phyloP scores from a whole-genome alignment of 1,284 basidiomycete species.

The Irpex lacteus region DNA sequence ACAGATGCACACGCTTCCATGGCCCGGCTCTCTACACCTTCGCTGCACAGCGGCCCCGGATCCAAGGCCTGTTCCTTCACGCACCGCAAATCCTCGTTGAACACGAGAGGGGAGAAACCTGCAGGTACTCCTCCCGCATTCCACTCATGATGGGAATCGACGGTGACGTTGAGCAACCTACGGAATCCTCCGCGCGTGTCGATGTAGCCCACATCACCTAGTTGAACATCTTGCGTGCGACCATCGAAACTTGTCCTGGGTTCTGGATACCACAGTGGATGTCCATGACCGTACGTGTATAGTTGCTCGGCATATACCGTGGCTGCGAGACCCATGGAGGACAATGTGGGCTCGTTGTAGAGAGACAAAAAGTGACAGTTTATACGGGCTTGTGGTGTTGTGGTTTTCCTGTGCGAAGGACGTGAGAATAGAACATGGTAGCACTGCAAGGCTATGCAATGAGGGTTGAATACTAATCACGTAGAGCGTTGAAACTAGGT shows the following conservation, averaged over 20 bases:
- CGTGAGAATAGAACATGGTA: too few species aligned
- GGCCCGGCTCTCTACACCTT: not conserved
- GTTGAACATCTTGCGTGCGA: not conserved
- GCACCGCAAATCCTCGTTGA: not conserved
- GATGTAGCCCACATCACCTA: conserved; percentile 1
- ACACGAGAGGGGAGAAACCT: not conserved
- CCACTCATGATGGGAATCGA: conserved; percentile 16
- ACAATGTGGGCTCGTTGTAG: too few species aligned
- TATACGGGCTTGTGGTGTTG: too few species aligned
- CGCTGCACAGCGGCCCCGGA: not conserved
- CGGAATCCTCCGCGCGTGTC: not conserved
- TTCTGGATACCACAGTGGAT: not conserved
- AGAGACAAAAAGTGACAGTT: too few species aligned
- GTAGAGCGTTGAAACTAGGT: too few species aligned
- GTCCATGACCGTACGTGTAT: not conserved
- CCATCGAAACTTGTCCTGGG: not conserved
- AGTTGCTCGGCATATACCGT: not conserved
- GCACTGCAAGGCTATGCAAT: too few species aligned
- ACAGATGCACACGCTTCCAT: not conserved
- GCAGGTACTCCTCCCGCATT: conserved; percentile 19
- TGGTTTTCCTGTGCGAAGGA: too few species aligned
- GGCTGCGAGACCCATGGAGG: not conserved
- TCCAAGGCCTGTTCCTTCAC: not conserved
- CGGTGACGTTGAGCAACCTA: not conserved
- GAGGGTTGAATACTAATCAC: too few species aligned